phyloP scores from a whole-genome alignment of 139 green algal genomes.

The Coelastrella sp. region DNA sequence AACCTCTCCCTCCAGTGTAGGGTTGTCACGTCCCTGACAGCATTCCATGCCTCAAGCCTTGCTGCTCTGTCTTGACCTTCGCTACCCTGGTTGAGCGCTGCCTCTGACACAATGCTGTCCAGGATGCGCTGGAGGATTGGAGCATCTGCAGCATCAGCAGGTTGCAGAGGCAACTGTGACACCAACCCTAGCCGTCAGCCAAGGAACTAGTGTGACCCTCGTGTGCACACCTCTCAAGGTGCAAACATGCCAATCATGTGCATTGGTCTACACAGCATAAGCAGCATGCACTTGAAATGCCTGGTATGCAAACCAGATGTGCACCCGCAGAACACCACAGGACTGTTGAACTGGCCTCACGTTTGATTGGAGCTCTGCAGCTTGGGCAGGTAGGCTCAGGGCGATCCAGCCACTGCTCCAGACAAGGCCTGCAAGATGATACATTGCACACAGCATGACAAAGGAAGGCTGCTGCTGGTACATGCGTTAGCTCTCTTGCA shows the following conservation, averaged over 20 bases:
- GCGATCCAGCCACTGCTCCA: not conserved
- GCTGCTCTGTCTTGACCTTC: conserved; percentile 22
- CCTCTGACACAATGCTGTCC: conserved; percentile 17
- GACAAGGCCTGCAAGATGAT: not conserved
- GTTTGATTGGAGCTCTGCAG: conserved; percentile 2
- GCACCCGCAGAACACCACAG: not conserved
- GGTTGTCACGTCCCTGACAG: not conserved
- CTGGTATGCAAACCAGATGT: not conserved
- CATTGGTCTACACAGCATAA: not conserved
- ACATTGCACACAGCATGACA: no score
- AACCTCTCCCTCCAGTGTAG: not conserved
- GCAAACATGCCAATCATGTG: not conserved
- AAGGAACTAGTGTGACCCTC: no score
- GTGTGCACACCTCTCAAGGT: no score
- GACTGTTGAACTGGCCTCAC: not conserved
- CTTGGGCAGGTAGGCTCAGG: conserved; percentile 10
- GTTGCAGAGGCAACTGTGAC: not conserved
- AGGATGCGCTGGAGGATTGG: not conserved
- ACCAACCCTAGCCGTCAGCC: not conserved
- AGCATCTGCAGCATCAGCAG: not conserved
- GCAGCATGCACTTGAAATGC: no score
- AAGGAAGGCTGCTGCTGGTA: not conserved
- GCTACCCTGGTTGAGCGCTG: not conserved
- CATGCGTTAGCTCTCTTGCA: not conserved
- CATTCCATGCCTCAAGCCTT: not conserved